Conservation (phyloP, 495 filamentous ascomycete species). For the Halenospora varia region DNA sequence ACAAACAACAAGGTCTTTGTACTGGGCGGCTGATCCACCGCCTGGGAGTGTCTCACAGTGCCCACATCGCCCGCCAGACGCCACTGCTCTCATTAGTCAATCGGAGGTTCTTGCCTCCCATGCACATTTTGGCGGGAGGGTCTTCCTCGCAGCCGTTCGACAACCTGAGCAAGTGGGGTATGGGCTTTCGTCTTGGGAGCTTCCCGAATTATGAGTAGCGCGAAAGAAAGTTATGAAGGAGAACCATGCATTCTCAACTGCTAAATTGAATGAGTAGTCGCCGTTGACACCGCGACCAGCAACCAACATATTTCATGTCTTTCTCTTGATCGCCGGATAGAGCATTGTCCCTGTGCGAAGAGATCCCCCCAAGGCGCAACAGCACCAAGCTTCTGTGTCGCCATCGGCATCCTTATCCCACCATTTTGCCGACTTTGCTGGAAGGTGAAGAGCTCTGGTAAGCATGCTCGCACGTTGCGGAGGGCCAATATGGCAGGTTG, state of each 20-base stretch:
- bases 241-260: too few species aligned
- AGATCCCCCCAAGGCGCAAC: background rate
- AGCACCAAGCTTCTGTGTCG: background rate
- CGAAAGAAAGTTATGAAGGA: too few species aligned
- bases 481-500: constrained; percentile 76
- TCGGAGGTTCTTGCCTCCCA: background rate
- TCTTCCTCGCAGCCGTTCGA: too few species aligned
- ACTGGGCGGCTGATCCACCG: background rate
- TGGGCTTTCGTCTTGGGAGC: background rate
- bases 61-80: background rate
- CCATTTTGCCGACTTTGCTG: background rate
- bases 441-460: background rate
- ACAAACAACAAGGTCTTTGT: background rate
- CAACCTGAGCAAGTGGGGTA: background rate
- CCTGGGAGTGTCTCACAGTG: background rate
- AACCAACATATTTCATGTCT: background rate
- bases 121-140: background rate
- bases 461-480: constrained; percentile 67
- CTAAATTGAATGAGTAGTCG: too few species aligned
- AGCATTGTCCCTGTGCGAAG: background rate
- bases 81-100: background rate
- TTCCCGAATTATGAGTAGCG: background rate
- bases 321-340: background rate
- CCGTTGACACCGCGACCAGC: too few species aligned
- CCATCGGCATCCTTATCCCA: background rate